These are phyloP conservation scores for Filobasidium floriforme DNA, from an alignment of 768 basidiomycete species.

Conservation along the genomic window DNA sequence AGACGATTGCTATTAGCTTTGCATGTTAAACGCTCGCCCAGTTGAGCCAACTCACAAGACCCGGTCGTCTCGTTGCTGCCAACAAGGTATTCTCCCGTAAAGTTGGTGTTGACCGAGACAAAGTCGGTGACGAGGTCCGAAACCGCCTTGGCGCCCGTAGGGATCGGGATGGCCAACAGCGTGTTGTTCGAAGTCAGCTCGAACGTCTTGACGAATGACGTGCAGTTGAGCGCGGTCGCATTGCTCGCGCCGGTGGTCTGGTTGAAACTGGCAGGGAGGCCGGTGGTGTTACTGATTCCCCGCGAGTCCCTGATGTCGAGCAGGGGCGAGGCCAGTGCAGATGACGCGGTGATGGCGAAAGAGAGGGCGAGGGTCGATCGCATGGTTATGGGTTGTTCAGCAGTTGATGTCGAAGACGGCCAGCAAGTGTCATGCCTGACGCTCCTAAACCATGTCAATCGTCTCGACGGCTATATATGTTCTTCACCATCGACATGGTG, in stretches of 20 bases:
- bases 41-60: background rate
- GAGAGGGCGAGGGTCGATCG: too few relatives aligned
- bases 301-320: background rate
- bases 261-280: background rate
- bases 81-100: background rate
- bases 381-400: too few relatives aligned
- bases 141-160: background rate
- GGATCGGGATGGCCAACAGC: background rate
- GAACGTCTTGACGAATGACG: background rate
- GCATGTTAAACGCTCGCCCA: too few relatives aligned
- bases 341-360: too few relatives aligned
- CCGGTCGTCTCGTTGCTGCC: background rate
- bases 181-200: background rate
- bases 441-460: too few relatives aligned
- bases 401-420: too few relatives aligned
- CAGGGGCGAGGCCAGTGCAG: too few relatives aligned
- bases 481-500: too few relatives aligned
- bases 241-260: background rate
- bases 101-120: background rate
- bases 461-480: too few relatives aligned
- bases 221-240: background rate
- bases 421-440: too few relatives aligned
- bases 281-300: background rate
- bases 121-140: background rate
- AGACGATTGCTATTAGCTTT: too few relatives aligned